Evolutionary conservation across 1,139 yeast species (phyloP), one percentile per base, ranked within the genome.

Genomic region (Geotrichum carabidarum): DNA sequence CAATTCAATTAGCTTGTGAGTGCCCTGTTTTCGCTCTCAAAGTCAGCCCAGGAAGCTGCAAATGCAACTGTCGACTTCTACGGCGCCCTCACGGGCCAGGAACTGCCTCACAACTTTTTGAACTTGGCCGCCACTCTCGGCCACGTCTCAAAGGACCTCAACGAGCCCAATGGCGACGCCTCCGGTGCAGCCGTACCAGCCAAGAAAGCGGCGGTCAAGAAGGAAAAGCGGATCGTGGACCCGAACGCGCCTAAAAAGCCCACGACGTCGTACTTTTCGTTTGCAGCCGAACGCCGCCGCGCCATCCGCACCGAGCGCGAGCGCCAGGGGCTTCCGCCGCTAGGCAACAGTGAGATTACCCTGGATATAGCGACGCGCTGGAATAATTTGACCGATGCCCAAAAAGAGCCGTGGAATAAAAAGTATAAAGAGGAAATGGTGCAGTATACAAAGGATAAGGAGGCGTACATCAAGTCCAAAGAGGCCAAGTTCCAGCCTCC

Each of bases 1-100:
- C 27, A 22, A 22, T 22, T 22, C 27, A 22, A 30, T 34, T 32
- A 83, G 71, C 77, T 87, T 48, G 89, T 88, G 59, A 80, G 94
- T 43, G 80, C 95, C 7, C 79, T 88, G 58, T 84, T 83, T 64
- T 90, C 85, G 68, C 79, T 88, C 58, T 83, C 94, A 51, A 86
- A 83, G 66, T 87, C 91, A 17, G 91, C 95, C 47, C 81, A 78
- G 60, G 91, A 85, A 56, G 87, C 93, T 48, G 88, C 94, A 43
- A 74, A 82, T 46, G 90, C 93, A 35, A 81, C 91, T 40, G 80
- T 86, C 58, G 83, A 82, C 65, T 86, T 85, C 70, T 85, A 83
- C 76, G 82, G 83, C 64, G 75, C 63, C 17, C 50, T 63, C 22
- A 37, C 59, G 8, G 51, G 48, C 11, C 17, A 40, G 11, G 58